These are phyloP conservation scores for Singerocomus inundabilis DNA, from an alignment of 1,284 basidiomycete species.

Conservation along the genomic window DNA sequence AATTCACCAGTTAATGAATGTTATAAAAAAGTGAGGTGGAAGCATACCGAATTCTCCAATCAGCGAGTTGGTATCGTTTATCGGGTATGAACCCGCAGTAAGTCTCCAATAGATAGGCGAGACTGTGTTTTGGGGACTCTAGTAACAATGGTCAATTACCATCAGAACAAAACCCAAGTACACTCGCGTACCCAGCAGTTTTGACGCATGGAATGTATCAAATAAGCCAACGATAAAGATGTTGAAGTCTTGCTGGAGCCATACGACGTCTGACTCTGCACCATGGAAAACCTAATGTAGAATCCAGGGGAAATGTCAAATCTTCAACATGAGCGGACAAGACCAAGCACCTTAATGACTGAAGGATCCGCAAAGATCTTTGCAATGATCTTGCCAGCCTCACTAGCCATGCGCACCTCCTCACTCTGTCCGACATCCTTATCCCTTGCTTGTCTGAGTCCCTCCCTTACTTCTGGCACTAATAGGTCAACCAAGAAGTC, in stretches of 20 bases:
- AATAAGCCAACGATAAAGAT: conserved; percentile 94
- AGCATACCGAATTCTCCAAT: conserved; percentile 88
- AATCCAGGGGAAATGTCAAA: not conserved
- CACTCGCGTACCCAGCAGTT: conserved; percentile 63
- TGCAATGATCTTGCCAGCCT: conserved; percentile 53
- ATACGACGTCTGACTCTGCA: conserved; percentile 90
- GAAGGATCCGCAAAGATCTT: conserved; percentile 77
- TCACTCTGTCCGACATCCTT: conserved; percentile 14
- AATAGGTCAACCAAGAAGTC: conserved; percentile 91
- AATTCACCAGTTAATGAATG: not conserved
- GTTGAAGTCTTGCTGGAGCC: conserved; percentile 96
- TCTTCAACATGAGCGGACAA: not conserved
- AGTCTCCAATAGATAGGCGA: conserved; percentile 83
- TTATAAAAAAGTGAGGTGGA: not conserved
- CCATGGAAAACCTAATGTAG: conserved; percentile 81
- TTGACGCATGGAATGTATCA: conserved; percentile 95
- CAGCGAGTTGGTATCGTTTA: conserved; percentile 94
- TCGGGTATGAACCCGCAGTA: conserved; percentile 93
- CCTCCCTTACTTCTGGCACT: conserved; percentile 63
- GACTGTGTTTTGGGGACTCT: conserved; percentile 82
- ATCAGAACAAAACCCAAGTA: not conserved
- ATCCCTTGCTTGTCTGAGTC: conserved; percentile 48
- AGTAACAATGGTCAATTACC: conserved; percentile 5
- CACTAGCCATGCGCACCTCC: conserved; percentile 24
- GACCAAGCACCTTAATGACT: conserved; percentile 74